These are phyloP conservation scores for Hypoxylon lenormandii DNA, from an alignment of 495 filamentous ascomycete species.

Conservation along the genomic window DNA sequence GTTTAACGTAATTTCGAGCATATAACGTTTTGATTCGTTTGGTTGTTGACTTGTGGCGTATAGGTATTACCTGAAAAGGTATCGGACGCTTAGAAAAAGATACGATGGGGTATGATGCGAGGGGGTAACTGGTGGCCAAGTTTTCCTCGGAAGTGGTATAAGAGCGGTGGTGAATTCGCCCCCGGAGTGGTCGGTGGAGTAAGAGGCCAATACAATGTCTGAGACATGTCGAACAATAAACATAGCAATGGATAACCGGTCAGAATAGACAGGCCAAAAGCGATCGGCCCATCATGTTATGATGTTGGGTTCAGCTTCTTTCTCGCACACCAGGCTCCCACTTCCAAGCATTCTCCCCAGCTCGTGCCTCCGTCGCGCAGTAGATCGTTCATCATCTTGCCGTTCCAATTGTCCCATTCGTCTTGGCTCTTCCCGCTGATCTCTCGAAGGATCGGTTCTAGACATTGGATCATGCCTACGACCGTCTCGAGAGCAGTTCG, in stretches of 20 bases:
- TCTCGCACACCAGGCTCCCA: constrained; percentile 92
- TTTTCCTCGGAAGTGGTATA: background rate
- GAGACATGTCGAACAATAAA: constrained; percentile 29
- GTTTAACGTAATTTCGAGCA: constrained; percentile 26
- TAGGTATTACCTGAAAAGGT: constrained; percentile 95
- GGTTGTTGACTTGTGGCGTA: constrained; percentile 37
- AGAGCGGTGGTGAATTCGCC: constrained; percentile 17
- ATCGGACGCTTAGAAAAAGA: constrained; percentile 84
- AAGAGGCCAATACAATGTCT: constrained; percentile 18
- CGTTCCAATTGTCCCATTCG: constrained; percentile 92
- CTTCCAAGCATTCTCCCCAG: constrained; percentile 89
- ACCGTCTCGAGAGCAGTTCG: constrained; percentile 82
- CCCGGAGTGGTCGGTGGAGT: constrained; percentile 21
- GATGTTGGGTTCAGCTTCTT: constrained; percentile 63
- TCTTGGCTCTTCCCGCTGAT: constrained; percentile 85
- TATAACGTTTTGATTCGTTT: constrained; percentile 9
- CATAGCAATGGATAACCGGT: constrained; percentile 12
- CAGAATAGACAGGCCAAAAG: constrained; percentile 15
- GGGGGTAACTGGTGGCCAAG: background rate
- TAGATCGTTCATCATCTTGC: constrained; percentile 85
- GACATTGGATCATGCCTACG: constrained; percentile 85
- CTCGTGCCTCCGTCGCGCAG: constrained; percentile 80
- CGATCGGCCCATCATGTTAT: constrained; percentile 19
- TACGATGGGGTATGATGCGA: constrained; percentile 66
- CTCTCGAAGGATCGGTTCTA: constrained; percentile 86